Base-by-base conservation (phyloP, 1,284 basidiomycete species). In the Pseudozyma pruni region DNA sequence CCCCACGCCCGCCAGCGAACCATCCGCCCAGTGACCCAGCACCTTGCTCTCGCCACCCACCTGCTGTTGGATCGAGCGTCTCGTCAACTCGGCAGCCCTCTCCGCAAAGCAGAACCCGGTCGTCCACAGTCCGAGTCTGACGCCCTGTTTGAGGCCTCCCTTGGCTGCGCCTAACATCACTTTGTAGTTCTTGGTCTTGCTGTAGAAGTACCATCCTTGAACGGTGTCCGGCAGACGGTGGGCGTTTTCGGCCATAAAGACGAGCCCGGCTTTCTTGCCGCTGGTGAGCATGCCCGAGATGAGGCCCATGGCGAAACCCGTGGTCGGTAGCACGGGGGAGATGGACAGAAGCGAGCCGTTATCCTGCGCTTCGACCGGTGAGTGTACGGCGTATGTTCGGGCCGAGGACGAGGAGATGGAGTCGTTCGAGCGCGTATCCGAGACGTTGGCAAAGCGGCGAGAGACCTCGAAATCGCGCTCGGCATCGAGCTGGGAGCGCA, bases 141-240 rank as follows among this genome's bases (percentile, higher is more conserved):
- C 35, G 3, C 76, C 78, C 7, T 76, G 64, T n/a, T 55, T 60
- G 4, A 62, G 17, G 1, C 80, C 80, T 10, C 71, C 75, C 19
- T 68, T 68, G 6, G 69, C 57, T 1, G 74, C 80, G 6, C 74
- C 71, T 8, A 80, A 51, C 37, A 81, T 46, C 44, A 81, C 75
- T 41, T 66, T 70, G 63, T 81, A 81, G 54, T 81, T 79, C 34
- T 81, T 82, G 13, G 80, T 82, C 70, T 82, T 82, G 45, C 78
- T 78, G 66, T 82, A 82, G 46, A 82, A 82, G 62, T 80, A 82
- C 80, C 80, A 82, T 7, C 80, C 80, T 32, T 82, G 80, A 9
- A 81, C 79, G 13, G 80, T 82, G 33, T 74, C 71, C 3, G 80
- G 80, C 19, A 72, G 50, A 2, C 79, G 62, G 34, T 82, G 80